A percentile compares a stretch with the other conserved stretches of the same genome.
Evolutionary conservation across 768 basidiomycete genomes (phyloP).

Genomic region (Boletus tomentosulus): DNA sequence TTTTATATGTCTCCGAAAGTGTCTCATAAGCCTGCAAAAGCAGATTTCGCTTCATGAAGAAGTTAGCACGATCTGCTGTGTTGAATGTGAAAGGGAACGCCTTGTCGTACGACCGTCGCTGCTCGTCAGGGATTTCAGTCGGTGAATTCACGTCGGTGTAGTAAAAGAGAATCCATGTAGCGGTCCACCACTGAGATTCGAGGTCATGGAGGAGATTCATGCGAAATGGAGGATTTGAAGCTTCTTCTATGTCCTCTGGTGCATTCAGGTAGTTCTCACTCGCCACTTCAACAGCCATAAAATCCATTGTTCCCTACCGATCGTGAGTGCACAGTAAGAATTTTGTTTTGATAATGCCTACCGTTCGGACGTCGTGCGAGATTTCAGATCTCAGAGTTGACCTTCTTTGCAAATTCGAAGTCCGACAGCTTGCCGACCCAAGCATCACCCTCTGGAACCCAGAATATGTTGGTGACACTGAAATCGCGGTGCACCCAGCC

Average conservation of each 20-base stretch:
- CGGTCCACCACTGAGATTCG: slow-evolving; percentile 11
- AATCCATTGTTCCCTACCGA: slow-evolving; percentile 9
- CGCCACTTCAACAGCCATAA: slow-evolving; percentile 14
- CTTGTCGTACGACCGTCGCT: no score
- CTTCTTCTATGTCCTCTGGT: background rate
- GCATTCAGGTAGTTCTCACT: background rate
- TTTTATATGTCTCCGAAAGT: no score
- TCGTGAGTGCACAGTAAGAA: background rate
- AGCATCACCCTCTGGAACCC: background rate
- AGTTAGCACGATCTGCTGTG: no score
- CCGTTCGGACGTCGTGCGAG: slow-evolving; percentile 4
- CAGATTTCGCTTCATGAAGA: no score
- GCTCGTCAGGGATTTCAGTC: no score
- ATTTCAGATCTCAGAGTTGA: background rate
- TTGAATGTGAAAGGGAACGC: no score
- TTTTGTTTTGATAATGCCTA: background rate
- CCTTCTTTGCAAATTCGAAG: slow-evolving; percentile 10
- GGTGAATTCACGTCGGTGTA: background rate
- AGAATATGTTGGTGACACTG: background rate
- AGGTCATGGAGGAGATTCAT: slow-evolving; percentile 17
- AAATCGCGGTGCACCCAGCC: background rate
- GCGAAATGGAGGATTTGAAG: background rate
- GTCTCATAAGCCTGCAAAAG: no score
- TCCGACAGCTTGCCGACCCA: slow-evolving; percentile 8
- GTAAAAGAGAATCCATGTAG: slow-evolving; percentile 5